Evolutionary conservation across 257 asterid species (phyloP).

Genomic region (Avicennia marina): DNA sequence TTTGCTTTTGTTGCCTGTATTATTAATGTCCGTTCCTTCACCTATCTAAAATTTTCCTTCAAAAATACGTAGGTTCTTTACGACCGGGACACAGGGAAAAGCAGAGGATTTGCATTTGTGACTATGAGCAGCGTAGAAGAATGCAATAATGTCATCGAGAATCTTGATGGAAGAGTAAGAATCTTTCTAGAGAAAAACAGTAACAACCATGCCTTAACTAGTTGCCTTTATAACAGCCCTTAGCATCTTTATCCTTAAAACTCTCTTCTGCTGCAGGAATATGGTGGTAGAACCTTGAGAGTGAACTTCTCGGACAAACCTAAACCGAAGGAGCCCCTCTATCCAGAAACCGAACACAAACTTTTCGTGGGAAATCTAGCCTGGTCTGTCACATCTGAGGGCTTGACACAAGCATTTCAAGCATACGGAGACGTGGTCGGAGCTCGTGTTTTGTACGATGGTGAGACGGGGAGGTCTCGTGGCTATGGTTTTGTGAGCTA

Average conservation of each 20-base stretch:
- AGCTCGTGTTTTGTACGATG: constrained; percentile 77
- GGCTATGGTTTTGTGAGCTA: constrained; percentile 88
- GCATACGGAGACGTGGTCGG: constrained; percentile 64
- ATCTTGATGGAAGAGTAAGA: constrained; percentile 83
- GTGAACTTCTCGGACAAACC: constrained; percentile 89
- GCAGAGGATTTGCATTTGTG: constrained; percentile 95
- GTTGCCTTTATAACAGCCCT: neutral
- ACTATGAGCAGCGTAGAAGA: constrained; percentile 87
- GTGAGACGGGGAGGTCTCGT: constrained; percentile 79
- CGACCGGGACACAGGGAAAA: constrained; percentile 71
- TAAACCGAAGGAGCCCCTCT: constrained; percentile 72
- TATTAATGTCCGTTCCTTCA: too few species aligned
- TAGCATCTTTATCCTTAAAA: neutral
- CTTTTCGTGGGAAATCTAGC: constrained; percentile 81
- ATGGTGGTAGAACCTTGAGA: constrained; percentile 86
- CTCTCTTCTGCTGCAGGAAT: constrained; percentile 45
- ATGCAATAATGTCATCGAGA: constrained; percentile 62
- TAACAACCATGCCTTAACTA: neutral
- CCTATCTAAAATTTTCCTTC: neutral
- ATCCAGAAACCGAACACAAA: constrained; percentile 85
- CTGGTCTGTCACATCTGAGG: constrained; percentile 74
- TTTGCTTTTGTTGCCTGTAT: too few species aligned
- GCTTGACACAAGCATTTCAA: constrained; percentile 55
- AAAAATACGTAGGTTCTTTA: constrained; percentile 63
- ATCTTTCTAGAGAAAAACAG: neutral